Evolutionary conservation across 805 yeast species (phyloP).

Genomic region (Candida nitratophila): DNA sequence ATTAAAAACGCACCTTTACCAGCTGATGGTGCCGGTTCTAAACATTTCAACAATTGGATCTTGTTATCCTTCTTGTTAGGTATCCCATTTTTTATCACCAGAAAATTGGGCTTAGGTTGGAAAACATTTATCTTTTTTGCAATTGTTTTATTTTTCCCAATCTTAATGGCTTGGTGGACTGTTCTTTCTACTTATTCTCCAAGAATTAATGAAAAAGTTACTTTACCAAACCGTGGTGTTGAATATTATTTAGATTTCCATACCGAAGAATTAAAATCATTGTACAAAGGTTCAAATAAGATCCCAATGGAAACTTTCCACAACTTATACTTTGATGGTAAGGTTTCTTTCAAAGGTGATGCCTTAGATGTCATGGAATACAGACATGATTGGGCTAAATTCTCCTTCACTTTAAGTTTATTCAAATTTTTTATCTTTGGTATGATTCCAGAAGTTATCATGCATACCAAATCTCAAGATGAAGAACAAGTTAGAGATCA

Average conservation of each 20-base stretch:
- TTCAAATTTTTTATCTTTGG: slow-evolving; percentile 79
- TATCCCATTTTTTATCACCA: slow-evolving; percentile 57
- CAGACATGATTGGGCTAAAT: slow-evolving; percentile 88
- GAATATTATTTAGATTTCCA: slow-evolving; percentile 79
- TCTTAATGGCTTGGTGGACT: slow-evolving; percentile 80
- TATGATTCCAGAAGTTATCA: slow-evolving; percentile 85
- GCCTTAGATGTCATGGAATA: slow-evolving; percentile 75
- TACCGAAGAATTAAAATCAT: slow-evolving; percentile 56
- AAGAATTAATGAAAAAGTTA: slow-evolving; percentile 69
- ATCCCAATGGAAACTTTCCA: slow-evolving; percentile 92
- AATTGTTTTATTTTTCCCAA: slow-evolving; percentile 53
- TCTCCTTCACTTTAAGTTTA: slow-evolving; percentile 67
- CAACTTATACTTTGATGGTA: slow-evolving; percentile 75
- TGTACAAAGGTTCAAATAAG: slow-evolving; percentile 67
- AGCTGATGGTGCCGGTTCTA: slow-evolving; percentile 87
- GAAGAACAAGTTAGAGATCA: slow-evolving; percentile 95
- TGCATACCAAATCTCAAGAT: slow-evolving; percentile 91
- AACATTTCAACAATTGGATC: slow-evolving; percentile 59
- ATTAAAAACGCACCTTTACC: slow-evolving; percentile 83
- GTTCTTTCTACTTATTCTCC: slow-evolving; percentile 71
- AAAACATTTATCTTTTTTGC: slow-evolving; percentile 59
- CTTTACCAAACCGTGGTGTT: slow-evolving; percentile 70
- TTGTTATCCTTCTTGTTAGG: slow-evolving; percentile 42
- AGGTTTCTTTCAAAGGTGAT: slow-evolving; percentile 85
- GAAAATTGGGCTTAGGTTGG: slow-evolving; percentile 63